These are phyloP conservation scores for Zygotorulaspora chibaensis DNA, from an alignment of 805 yeast genomes.

Conservation along the genomic window DNA sequence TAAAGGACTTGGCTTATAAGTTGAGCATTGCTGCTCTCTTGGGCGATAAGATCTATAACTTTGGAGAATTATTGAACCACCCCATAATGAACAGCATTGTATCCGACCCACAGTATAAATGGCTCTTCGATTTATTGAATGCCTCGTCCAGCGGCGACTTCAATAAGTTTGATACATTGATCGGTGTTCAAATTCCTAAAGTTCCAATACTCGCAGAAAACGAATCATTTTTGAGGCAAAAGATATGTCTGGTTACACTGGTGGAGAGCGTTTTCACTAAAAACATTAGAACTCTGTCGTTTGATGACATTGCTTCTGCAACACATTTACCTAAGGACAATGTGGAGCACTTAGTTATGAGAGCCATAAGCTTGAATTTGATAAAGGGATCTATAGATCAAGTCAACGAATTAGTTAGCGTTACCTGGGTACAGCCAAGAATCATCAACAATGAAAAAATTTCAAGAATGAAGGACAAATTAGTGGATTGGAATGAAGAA, in stretches of 20 bases:
- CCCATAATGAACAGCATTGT: slow-evolving; percentile 60
- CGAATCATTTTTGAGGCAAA: slow-evolving; percentile 73
- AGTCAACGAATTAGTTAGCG: slow-evolving; percentile 68
- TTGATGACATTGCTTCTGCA: slow-evolving; percentile 67
- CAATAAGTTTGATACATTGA: slow-evolving; percentile 52
- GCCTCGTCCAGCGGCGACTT: slow-evolving; percentile 78
- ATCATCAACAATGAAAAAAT: slow-evolving; percentile 82
- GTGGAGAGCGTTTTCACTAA: slow-evolving; percentile 83
- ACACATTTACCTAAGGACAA: slow-evolving; percentile 57
- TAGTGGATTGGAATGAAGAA: slow-evolving; percentile 72
- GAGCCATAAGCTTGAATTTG: slow-evolving; percentile 78
- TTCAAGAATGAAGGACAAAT: slow-evolving; percentile 63
- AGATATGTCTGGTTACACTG: slow-evolving; percentile 87
- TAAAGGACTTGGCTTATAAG: slow-evolving; percentile 60
- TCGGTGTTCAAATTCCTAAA: slow-evolving; percentile 38
- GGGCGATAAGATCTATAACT: slow-evolving; percentile 90
- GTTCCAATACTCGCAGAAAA: slow-evolving; percentile 55
- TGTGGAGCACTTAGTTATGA: slow-evolving; percentile 88
- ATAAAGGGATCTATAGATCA: slow-evolving; percentile 90
- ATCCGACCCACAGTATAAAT: slow-evolving; percentile 46
- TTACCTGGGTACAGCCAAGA: slow-evolving; percentile 95
- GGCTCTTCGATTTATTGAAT: slow-evolving; percentile 70
- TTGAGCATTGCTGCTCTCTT: slow-evolving; percentile 80
- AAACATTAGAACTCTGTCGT: slow-evolving; percentile 66
- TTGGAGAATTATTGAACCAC: slow-evolving; percentile 90